Evolutionary conservation across 352 stramenopile genomes (phyloP).

Genomic region (Pythium sp.): DNA sequence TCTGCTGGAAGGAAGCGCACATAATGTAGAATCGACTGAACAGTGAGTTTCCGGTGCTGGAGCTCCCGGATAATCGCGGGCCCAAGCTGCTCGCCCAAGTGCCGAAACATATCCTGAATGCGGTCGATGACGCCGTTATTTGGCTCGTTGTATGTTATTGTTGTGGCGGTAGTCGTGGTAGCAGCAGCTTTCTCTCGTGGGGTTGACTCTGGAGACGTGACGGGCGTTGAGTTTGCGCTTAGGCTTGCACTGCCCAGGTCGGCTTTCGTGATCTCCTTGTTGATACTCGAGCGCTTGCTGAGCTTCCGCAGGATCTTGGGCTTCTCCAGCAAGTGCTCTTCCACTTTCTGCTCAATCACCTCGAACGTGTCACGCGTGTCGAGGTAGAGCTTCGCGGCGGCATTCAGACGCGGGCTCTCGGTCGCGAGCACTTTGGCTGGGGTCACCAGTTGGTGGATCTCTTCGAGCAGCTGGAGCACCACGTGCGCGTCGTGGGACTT

Average conservation of each 20-base stretch:
- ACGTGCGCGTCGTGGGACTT: conserved; percentile 43
- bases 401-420: conserved; percentile 39
- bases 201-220: conserved; percentile 8
- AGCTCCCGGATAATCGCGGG: conserved; percentile 52
- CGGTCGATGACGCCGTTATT: conserved; percentile 51
- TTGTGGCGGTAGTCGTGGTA: background rate
- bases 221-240: background rate
- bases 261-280: conserved; percentile 6
- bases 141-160: conserved; percentile 1
- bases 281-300: conserved; percentile 35
- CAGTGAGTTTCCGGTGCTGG: conserved; percentile 45
- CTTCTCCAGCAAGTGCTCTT: conserved; percentile 35
- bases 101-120: conserved; percentile 73
- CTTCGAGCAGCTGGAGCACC: conserved; percentile 65
- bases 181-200: background rate
- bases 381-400: conserved; percentile 69
- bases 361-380: conserved; percentile 77
- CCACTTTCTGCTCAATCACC: conserved; percentile 52
- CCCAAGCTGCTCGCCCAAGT: conserved; percentile 48
- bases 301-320: conserved; percentile 56
- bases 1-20: conserved; percentile 62
- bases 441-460: conserved; percentile 50
- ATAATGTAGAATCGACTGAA: conserved; percentile 57
- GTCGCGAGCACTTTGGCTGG: conserved; percentile 27
- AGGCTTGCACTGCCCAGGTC: background rate